A percentile compares a stretch with the other conserved stretches of the same genome.
Evolutionary conservation across 2,329 filamentous ascomycete species (phyloP).

Genomic region (Exophiala viscosa): DNA sequence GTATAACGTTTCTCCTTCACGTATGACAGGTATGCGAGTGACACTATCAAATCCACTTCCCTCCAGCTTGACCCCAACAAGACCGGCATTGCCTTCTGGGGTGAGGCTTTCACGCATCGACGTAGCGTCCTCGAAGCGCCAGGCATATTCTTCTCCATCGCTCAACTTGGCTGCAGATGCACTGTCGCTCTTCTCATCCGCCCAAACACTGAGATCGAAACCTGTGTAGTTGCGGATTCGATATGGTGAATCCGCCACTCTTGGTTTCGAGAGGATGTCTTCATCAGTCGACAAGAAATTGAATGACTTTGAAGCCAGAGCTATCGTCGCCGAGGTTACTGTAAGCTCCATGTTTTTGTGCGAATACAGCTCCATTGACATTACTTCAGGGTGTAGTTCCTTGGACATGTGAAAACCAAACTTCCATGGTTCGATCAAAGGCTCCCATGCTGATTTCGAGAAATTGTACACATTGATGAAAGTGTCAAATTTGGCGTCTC

Average conservation of each 20-base stretch:
- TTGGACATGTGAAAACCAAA: conserved; percentile 86
- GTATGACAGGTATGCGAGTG: conserved; percentile 80
- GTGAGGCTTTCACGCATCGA: conserved; percentile 92
- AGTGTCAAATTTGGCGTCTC: conserved; percentile 84
- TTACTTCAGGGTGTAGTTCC: conserved; percentile 67
- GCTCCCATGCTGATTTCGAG: conserved; percentile 97
- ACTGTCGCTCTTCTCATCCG: conserved; percentile 68
- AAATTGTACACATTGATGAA: conserved; percentile 99
- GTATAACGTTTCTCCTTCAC: conserved; percentile 92
- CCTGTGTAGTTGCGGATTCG: conserved; percentile 93
- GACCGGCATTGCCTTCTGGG: conserved; percentile 73
- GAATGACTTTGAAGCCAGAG: conserved; percentile 85
- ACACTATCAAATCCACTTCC: conserved; percentile 91
- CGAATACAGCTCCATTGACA: conserved; percentile 82
- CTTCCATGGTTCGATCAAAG: conserved; percentile 91
- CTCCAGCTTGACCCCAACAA: conserved; percentile 79
- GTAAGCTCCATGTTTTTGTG: conserved; percentile 89
- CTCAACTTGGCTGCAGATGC: conserved; percentile 68
- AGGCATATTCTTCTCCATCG: conserved; percentile 87
- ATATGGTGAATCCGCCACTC: conserved; percentile 87
- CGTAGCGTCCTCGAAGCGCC: conserved; percentile 95
- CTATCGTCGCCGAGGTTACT: conserved; percentile 88
- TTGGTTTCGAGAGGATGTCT: conserved; percentile 88
- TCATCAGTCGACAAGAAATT: conserved; percentile 84
- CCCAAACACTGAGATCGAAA: conserved; percentile 81